Percentiles rank a stretch among this genome's conserved stretches.
phyloP scores from a whole-genome alignment of 306 rosid genomes.

The Ormosia emarginata region DNA sequence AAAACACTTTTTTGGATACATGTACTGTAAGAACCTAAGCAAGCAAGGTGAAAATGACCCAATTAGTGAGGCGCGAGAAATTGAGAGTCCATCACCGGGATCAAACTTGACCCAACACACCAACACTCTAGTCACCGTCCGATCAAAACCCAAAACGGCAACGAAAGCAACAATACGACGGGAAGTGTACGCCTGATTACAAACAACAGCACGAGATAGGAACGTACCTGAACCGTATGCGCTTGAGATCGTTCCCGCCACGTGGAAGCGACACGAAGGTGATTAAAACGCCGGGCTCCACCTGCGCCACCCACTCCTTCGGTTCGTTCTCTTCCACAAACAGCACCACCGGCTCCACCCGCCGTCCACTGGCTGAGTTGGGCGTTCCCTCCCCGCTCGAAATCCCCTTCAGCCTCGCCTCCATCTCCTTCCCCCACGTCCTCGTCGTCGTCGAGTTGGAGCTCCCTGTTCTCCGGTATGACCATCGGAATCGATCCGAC shows the following conservation, averaged over 20 bases:
- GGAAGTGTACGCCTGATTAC: neutral
- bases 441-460: constrained; percentile 70
- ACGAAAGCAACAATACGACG: constrained; percentile 13
- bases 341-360: constrained; percentile 63
- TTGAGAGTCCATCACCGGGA: neutral
- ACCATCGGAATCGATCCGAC: constrained; percentile 73
- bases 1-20: too few species aligned
- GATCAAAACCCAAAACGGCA: constrained; percentile 30
- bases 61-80: constrained; percentile 2
- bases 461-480: constrained; percentile 73
- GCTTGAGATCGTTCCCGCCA: constrained; percentile 82
- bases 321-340: constrained; percentile 79
- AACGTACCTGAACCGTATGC: constrained; percentile 76
- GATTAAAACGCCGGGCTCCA: constrained; percentile 77
- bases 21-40: neutral
- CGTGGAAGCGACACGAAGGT: constrained; percentile 78
- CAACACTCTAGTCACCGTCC: neutral
- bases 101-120: constrained; percentile 8
- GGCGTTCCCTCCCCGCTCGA: constrained; percentile 90
- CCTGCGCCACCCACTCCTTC: constrained; percentile 88
- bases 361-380: constrained; percentile 66
- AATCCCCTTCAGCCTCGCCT: constrained; percentile 85
- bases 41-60: neutral
- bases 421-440: constrained; percentile 95
- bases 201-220: neutral